Conservation (phyloP, 768 basidiomycete species). For the Termitomyces heimii region DNA sequence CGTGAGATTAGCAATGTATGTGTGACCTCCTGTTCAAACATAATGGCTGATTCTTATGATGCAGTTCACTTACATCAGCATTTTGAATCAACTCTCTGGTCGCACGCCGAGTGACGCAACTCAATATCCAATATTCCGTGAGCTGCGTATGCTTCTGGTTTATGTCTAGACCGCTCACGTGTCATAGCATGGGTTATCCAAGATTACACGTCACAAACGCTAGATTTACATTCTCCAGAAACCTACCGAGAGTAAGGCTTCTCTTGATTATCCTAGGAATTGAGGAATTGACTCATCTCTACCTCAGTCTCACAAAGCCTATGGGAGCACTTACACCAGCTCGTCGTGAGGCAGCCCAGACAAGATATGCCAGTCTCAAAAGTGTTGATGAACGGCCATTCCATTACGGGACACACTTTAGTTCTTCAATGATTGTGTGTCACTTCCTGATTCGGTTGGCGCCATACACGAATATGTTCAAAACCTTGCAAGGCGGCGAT, state of each 20-base stretch:
- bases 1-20: conserved; percentile 88
- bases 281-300: neutral
- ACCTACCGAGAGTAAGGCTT: conserved; percentile 68
- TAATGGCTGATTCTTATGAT: neutral
- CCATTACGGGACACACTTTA: conserved; percentile 93
- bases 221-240: conserved; percentile 58
- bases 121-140: conserved; percentile 89
- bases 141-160: conserved; percentile 18
- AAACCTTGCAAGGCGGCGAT: conserved; percentile 88
- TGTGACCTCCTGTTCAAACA: conserved; percentile 3
- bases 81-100: conserved; percentile 89
- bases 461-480: conserved; percentile 94
- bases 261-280: neutral
- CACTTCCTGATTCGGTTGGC: conserved; percentile 87
- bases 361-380: conserved; percentile 67
- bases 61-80: conserved; percentile 84
- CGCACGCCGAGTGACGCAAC: conserved; percentile 93
- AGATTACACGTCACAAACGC: conserved; percentile 69
- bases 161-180: neutral
- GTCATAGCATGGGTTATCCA: conserved; percentile 78
- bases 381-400: conserved; percentile 86
- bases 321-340: conserved; percentile 86
- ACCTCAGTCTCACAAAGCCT: conserved; percentile 64
- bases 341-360: conserved; percentile 68
- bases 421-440: conserved; percentile 95